Conservation (phyloP, 148 eudicot genomes). For the Pharnaceum exiguum region DNA sequence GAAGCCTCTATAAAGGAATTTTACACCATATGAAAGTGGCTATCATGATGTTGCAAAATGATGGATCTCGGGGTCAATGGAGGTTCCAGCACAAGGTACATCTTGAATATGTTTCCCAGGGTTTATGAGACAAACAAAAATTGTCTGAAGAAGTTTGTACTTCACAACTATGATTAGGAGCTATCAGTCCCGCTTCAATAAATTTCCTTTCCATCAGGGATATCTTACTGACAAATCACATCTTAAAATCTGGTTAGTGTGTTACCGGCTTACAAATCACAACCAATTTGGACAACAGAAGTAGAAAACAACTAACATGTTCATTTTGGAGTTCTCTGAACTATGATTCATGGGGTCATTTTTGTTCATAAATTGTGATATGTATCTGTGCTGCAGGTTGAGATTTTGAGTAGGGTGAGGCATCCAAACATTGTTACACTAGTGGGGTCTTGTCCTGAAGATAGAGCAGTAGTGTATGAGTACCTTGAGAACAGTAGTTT, state of each 20-base stretch:
- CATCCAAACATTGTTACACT: slow-evolving; percentile 82
- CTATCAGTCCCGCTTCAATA: too few species aligned
- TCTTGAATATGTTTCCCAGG: too few species aligned
- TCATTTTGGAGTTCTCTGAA: background rate
- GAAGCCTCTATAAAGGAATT: slow-evolving; percentile 63
- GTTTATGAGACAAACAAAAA: too few species aligned
- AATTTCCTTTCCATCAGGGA: too few species aligned
- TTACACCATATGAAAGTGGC: slow-evolving; percentile 64
- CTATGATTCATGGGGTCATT: background rate
- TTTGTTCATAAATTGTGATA: background rate
- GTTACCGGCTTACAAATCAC: too few species aligned
- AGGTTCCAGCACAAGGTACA: slow-evolving; percentile 62
- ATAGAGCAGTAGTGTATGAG: slow-evolving; percentile 68
- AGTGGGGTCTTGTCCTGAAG: slow-evolving; percentile 68
- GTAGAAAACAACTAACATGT: too few species aligned
- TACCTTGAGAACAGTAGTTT: slow-evolving; percentile 74
- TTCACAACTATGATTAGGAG: too few species aligned
- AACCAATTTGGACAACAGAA: too few species aligned
- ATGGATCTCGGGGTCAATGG: slow-evolving; percentile 44
- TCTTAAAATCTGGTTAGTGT: too few species aligned
- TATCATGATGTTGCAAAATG: slow-evolving; percentile 78
- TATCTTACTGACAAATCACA: too few species aligned
- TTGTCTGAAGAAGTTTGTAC: too few species aligned
- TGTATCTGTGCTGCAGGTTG: slow-evolving; percentile 42
- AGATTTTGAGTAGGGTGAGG: slow-evolving; percentile 53